Evolutionary conservation across 2,329 filamentous ascomycete species (phyloP), one percentile per base, ranked within the genome.

Genomic region (Diaporthe citri): DNA sequence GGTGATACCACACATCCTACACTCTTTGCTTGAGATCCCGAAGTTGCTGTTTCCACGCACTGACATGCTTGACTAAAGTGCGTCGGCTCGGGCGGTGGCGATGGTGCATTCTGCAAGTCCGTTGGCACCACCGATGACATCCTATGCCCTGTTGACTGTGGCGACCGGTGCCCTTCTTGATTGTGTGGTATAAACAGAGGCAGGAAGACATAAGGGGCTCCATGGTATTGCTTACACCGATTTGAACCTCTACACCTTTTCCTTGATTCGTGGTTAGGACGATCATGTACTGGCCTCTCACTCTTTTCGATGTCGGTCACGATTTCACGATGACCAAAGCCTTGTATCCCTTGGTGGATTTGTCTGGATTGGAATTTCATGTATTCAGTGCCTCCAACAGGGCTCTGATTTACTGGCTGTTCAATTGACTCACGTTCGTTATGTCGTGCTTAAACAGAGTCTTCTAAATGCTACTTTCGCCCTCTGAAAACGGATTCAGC

Each of bases 81-180:
- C 17, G 59, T 62, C 39, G 59, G 59, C 39, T 62, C 59, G 10
- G 39, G 39, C 25, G 59, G 59, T 31, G 59, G 59, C 17, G 59
- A 62, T 43, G 59, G 59, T 22, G 59, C 59, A 28, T 46, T 46
- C 39, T 62, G 59, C 59, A 62, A 17, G 39, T 62, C 59, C 17
- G 59, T 62, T 31, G 59, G 59, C 59, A 46, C 59, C 15, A 62
- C 39, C 25, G 25, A 43, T 22, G 59, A 62, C 39, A 31, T 62
- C 59, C 39, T 62, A 3, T 62, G 59, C 59, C 59, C 59, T 22
- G 59, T 62, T n/a, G 17, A 25, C 39, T 62, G 59, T 62, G 59
- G 59, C 15, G 59, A 62, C 10, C 59, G 59, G 25, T 62, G 59
- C 59, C 59, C 59, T 28, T 41, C 39, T 10, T 62, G n/a, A 62